phyloP scores from a whole-genome alignment of 176 grass and related monocot species.

The Aechmea fasciata region DNA sequence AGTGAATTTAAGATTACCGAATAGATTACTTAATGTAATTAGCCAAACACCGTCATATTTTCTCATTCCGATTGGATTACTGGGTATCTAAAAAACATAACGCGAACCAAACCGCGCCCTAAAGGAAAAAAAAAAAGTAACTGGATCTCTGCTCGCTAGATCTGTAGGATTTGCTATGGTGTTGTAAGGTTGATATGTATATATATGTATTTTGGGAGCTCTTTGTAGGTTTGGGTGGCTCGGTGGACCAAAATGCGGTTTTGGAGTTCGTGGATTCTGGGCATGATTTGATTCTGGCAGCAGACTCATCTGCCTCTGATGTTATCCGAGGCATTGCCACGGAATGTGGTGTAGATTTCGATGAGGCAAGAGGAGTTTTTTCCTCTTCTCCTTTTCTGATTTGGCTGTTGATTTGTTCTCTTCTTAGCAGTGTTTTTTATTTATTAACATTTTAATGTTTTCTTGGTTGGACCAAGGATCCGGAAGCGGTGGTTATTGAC shows the following conservation, averaged over 20 bases:
- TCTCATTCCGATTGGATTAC: too few relatives aligned
- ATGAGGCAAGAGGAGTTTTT: conserved; percentile 49
- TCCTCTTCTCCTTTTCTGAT: not conserved
- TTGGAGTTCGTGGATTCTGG: conserved; percentile 80
- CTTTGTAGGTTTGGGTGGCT: conserved; percentile 70
- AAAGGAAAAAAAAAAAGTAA: too few relatives aligned
- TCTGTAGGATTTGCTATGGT: not conserved
- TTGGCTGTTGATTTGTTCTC: not conserved
- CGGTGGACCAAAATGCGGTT: conserved; percentile 63
- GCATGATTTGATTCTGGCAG: conserved; percentile 82
- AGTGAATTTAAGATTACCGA: too few relatives aligned
- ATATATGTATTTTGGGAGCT: not conserved
- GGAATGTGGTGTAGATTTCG: conserved; percentile 87
- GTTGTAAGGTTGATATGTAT: not conserved
- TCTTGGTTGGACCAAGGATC: conserved; percentile 42
- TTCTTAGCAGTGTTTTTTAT: not conserved
- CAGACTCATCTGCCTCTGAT: conserved; percentile 76
- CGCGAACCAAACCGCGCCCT: too few relatives aligned
- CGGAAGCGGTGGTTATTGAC: conserved; percentile 72
- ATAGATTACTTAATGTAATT: too few relatives aligned
- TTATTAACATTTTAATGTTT: conserved; percentile 6
- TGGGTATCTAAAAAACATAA: too few relatives aligned
- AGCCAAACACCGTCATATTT: too few relatives aligned
- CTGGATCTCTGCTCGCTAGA: conserved; percentile 14
- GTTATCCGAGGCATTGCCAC: conserved; percentile 87